Evolutionary conservation across 495 filamentous ascomycete species (phyloP).

Genomic region (Tuber brumale): DNA sequence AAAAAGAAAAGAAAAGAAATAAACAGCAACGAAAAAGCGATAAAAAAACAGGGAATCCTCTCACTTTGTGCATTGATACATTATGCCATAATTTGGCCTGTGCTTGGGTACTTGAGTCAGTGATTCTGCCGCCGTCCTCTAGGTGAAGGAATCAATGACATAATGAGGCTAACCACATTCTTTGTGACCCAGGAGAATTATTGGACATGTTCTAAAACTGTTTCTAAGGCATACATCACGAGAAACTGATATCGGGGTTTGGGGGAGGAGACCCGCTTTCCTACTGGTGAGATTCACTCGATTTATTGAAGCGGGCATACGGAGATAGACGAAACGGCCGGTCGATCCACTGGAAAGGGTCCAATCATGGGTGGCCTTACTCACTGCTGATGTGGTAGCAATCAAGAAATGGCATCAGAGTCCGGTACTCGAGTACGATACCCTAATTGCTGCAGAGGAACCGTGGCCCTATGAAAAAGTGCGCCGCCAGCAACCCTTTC

Average conservation of each 20-base stretch:
- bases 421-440: background rate
- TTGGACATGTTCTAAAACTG: background rate
- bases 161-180: background rate
- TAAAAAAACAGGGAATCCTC: background rate
- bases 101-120: background rate
- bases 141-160: background rate
- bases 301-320: background rate
- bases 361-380: background rate
- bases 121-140: background rate
- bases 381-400: background rate
- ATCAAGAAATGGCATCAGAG: conserved; percentile 1
- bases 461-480: conserved; percentile 34
- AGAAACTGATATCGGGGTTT: conserved; percentile 3
- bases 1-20: background rate
- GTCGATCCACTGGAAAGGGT: background rate
- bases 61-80: background rate
- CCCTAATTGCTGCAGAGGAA: conserved; percentile 30
- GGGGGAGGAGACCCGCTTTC: background rate
- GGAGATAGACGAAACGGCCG: conserved; percentile 2
- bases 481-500: conserved; percentile 24
- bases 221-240: background rate
- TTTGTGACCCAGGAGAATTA: background rate
- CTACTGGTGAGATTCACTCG: background rate
- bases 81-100: background rate
- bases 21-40: background rate